These are phyloP conservation scores for Micromonas commoda DNA, from an alignment of 139 green algal species.

Conservation along the genomic window DNA sequence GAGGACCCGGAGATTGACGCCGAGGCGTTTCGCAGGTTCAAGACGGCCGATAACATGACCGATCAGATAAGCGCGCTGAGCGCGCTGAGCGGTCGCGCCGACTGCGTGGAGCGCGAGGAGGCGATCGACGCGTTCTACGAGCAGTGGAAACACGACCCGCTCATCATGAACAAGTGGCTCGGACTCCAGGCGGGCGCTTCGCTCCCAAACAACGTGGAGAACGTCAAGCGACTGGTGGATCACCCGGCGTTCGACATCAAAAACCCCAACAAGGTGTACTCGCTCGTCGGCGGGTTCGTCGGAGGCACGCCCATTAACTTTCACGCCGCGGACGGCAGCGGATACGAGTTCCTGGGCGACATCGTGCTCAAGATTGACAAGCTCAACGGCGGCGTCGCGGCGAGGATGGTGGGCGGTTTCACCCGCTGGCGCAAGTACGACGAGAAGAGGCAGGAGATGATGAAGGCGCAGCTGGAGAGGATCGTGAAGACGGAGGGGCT, in stretches of 20 bases:
- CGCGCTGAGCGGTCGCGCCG: conserved; percentile 51
- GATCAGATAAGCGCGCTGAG: conserved; percentile 79
- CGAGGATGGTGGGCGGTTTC: conserved; percentile 75
- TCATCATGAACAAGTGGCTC: conserved; percentile 90
- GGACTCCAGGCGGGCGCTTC: conserved; percentile 58
- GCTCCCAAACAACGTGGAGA: conserved; percentile 64
- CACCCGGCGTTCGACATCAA: conserved; percentile 83
- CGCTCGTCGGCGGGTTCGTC: conserved; percentile 50
- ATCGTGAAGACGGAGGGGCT: conserved; percentile 65
- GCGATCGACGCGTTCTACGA: conserved; percentile 74
- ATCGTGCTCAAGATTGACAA: conserved; percentile 62
- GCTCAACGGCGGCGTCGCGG: conserved; percentile 72
- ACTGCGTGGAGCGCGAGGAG: conserved; percentile 44
- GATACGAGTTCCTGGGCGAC: conserved; percentile 89
- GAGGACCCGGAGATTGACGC: conserved; percentile 54
- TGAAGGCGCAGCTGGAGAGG: conserved; percentile 73
- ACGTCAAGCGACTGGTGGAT: conserved; percentile 61
- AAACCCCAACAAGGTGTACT: conserved; percentile 86
- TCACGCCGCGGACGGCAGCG: conserved; percentile 84
- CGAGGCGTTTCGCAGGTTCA: conserved; percentile 37
- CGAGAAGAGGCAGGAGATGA: conserved; percentile 63
- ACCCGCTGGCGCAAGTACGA: conserved; percentile 80
- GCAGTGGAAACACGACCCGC: conserved; percentile 73
- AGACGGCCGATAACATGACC: conserved; percentile 92
- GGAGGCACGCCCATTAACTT: conserved; percentile 79